A percentile compares a stretch with the other conserved stretches of the same genome.
Evolutionary conservation across 495 filamentous ascomycete species (phyloP).

Genomic region (Aspergillus sclerotiicarbonarius): DNA sequence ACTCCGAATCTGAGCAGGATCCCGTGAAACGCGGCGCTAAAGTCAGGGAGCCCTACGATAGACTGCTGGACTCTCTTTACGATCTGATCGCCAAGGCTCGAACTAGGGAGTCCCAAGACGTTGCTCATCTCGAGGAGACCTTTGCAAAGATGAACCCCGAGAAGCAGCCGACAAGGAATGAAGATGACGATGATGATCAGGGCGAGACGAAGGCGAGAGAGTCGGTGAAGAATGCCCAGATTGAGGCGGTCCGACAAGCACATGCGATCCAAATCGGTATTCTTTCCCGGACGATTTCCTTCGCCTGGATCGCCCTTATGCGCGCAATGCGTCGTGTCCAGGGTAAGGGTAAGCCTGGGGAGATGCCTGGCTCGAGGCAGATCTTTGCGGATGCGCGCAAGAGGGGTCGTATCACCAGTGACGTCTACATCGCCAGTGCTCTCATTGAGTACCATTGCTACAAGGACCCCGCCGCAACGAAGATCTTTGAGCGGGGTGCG

Average conservation of each 20-base stretch:
- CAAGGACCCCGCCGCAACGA: conserved; percentile 83
- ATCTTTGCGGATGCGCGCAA: conserved; percentile 85
- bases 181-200: conserved; percentile 63
- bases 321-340: conserved; percentile 91
- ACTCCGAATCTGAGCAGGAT: conserved; percentile 67
- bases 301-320: conserved; percentile 92
- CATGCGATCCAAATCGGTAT: conserved; percentile 67
- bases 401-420: conserved; percentile 80
- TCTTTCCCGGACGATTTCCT: conserved; percentile 76
- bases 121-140: conserved; percentile 68
- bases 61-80: conserved; percentile 80
- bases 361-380: conserved; percentile 73
- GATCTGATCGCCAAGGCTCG: conserved; percentile 70
- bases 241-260: conserved; percentile 68
- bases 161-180: conserved; percentile 51
- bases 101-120: conserved; percentile 64
- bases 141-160: conserved; percentile 39
- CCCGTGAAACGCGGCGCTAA: conserved; percentile 65
- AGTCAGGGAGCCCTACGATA: conserved; percentile 79
- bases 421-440: conserved; percentile 89
- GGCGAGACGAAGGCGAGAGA: conserved; percentile 54
- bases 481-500: conserved; percentile 92
- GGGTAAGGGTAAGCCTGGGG: conserved; percentile 76
- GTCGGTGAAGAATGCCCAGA: conserved; percentile 58
- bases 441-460: conserved; percentile 94